Percentiles rank a stretch among this genome's conserved stretches.
These are phyloP conservation scores for Ziziphus jujuba DNA, from an alignment of 306 rosid genomes.

Conservation along the genomic window DNA sequence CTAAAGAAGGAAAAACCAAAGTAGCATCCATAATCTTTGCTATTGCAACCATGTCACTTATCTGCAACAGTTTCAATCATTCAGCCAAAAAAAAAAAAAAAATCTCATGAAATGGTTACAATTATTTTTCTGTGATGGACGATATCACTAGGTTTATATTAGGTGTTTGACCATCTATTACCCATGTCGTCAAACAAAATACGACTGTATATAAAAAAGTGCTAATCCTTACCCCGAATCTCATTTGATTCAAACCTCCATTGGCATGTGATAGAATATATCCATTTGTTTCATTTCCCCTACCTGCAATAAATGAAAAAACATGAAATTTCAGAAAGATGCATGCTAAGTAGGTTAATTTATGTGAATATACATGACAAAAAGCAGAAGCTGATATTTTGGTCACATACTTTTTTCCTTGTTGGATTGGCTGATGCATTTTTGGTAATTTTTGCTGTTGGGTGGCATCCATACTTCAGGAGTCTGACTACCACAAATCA, in stretches of 20 bases:
- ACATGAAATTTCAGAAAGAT: too few relatives aligned
- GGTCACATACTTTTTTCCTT: slow-evolving; percentile 38
- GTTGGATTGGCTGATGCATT: slow-evolving; percentile 37
- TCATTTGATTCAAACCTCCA: slow-evolving; percentile 88
- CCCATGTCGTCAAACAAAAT: too few relatives aligned
- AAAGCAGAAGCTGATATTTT: background rate
- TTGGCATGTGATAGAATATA: slow-evolving; percentile 53
- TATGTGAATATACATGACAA: background rate
- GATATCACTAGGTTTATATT: too few relatives aligned
- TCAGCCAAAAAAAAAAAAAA: background rate
- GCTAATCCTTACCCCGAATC: slow-evolving; percentile 43
- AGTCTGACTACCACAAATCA: slow-evolving; percentile 51
- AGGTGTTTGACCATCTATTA: too few relatives aligned
- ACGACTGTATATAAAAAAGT: too few relatives aligned
- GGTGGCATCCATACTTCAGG: slow-evolving; percentile 60
- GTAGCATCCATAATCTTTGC: slow-evolving; percentile 75
- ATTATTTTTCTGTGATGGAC: background rate
- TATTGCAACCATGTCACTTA: slow-evolving; percentile 73
- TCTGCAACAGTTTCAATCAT: slow-evolving; percentile 32
- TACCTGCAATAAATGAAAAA: slow-evolving; percentile 16
- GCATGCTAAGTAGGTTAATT: background rate
- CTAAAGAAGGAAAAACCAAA: slow-evolving; percentile 66
- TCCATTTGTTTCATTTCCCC: slow-evolving; percentile 48
- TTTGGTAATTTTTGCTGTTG: slow-evolving; percentile 27
- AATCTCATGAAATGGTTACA: too few relatives aligned